phyloP scores from a whole-genome alignment of 306 rosid species.

The Rosa chinensis region DNA sequence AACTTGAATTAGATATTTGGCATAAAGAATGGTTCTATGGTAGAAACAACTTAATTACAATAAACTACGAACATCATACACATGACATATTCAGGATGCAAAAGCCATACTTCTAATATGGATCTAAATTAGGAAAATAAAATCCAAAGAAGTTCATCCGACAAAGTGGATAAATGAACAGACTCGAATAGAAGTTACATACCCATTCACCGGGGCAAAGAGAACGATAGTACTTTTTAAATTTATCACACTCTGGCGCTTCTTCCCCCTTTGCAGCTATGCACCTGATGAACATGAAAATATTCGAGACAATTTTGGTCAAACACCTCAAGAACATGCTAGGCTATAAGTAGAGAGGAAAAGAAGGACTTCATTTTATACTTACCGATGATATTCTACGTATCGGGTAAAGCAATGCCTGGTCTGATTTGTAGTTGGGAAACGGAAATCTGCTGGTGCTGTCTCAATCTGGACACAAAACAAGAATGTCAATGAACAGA shows the following conservation, averaged over 20 bases:
- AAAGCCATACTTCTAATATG: background rate
- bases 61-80: background rate
- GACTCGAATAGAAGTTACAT: conserved; percentile 25
- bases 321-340: background rate
- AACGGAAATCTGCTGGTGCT: conserved; percentile 94
- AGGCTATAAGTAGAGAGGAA: background rate
- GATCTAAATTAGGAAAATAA: background rate
- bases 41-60: background rate
- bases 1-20: background rate
- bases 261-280: conserved; percentile 86
- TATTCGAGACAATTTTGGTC: conserved; percentile 6
- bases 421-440: conserved; percentile 95
- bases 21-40: background rate
- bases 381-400: conserved; percentile 83
- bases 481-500: conserved; percentile 17
- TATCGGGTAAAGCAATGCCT: conserved; percentile 99
- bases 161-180: background rate
- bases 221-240: conserved; percentile 80
- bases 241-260: conserved; percentile 86
- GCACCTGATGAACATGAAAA: conserved; percentile 50
- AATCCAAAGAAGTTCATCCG: background rate
- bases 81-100: background rate
- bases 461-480: conserved; percentile 79
- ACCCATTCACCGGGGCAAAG: conserved; percentile 99
- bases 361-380: conserved; percentile 1